phyloP scores from a whole-genome alignment of 2,329 filamentous ascomycete species.

The Pseudogymnoascus pannorum region DNA sequence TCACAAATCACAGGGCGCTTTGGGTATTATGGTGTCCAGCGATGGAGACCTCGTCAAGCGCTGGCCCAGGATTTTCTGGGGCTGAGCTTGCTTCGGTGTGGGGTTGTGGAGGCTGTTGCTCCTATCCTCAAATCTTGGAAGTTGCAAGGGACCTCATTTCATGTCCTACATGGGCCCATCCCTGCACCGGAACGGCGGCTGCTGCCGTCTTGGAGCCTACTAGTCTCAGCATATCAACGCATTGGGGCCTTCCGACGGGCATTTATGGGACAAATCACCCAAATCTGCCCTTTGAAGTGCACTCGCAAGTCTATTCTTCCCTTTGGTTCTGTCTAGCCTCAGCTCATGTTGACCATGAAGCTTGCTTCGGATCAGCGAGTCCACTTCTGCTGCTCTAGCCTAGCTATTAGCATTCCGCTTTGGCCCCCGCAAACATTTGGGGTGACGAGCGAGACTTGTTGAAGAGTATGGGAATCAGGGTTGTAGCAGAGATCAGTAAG shows the following conservation, averaged over 20 bases:
- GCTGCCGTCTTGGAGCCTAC: background rate
- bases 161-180: conserved; percentile 1
- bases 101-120: background rate
- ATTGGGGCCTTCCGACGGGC: background rate
- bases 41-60: background rate
- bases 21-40: conserved; percentile 1
- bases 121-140: background rate
- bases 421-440: background rate
- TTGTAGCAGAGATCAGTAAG: background rate
- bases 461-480: background rate
- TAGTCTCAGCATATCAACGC: background rate
- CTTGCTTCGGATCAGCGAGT: background rate
- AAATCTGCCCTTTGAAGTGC: background rate
- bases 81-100: background rate
- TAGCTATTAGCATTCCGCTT: background rate
- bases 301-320: background rate
- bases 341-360: background rate
- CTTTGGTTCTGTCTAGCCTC: background rate
- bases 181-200: conserved; percentile 7
- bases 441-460: background rate
- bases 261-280: background rate
- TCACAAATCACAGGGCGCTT: background rate
- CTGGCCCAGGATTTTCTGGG: conserved; percentile 1
- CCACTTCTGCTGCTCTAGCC: background rate
- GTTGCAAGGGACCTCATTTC: conserved; percentile 1